A percentile compares a stretch with the other conserved stretches of the same genome.
These are phyloP conservation scores for Primulina tabacum DNA, from an alignment of 257 asterid species.

Conservation along the genomic window DNA sequence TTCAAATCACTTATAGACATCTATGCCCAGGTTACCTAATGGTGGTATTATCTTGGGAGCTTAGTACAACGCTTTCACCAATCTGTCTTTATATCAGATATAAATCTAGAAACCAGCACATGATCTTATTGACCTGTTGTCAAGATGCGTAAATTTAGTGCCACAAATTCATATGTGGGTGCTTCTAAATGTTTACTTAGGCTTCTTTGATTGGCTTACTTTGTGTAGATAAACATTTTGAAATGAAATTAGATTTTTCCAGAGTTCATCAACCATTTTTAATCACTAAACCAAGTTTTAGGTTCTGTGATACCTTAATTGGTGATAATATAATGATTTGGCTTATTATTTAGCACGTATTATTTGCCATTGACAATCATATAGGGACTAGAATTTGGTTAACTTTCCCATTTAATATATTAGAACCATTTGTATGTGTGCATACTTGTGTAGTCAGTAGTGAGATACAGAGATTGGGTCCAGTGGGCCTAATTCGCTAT, in stretches of 20 bases:
- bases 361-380: background rate
- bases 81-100: background rate
- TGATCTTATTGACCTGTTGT: background rate
- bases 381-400: background rate
- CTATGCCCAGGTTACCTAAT: background rate
- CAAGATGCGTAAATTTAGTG: background rate
- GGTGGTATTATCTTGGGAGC: constrained; percentile 6
- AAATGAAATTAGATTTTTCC: background rate
- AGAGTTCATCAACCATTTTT: constrained; percentile 1
- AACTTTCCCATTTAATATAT: background rate
- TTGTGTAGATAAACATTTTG: background rate
- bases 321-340: background rate
- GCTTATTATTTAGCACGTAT: background rate
- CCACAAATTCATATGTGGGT: constrained; percentile 4
- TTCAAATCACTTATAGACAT: constrained; percentile 20
- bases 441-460: background rate
- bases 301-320: background rate
- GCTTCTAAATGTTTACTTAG: constrained; percentile 6
- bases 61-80: background rate
- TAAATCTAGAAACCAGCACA: background rate
- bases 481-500: background rate
- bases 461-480: background rate
- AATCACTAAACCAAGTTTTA: constrained; percentile 14
- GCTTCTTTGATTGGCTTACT: background rate
- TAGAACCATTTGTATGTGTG: background rate